Evolutionary conservation across 768 basidiomycete species (phyloP).

Genomic region (Chalciporus pseudorubinellus): DNA sequence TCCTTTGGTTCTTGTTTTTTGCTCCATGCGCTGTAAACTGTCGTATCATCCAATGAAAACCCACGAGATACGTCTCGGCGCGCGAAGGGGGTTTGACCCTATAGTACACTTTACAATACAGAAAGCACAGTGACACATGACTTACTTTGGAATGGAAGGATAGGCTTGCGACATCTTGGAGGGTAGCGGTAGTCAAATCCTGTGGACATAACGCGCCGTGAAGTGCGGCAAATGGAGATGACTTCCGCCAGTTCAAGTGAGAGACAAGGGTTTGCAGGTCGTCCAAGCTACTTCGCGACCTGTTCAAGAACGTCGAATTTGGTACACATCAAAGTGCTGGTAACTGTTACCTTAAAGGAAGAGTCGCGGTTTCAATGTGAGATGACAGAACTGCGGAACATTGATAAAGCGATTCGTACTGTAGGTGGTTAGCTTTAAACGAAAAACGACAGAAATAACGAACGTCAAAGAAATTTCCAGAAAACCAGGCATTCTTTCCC

Average conservation of each 20-base stretch:
- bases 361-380: constrained; percentile 56
- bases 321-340: neutral
- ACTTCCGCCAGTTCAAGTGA: constrained; percentile 52
- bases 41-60: constrained; percentile 39
- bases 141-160: constrained; percentile 34
- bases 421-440: constrained; percentile 7
- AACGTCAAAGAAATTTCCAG: constrained; percentile 17
- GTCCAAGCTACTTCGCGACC: constrained; percentile 34
- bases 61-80: constrained; percentile 61
- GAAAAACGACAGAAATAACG: constrained; percentile 8
- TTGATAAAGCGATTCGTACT: constrained; percentile 43
- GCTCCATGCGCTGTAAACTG: constrained; percentile 41
- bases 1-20: constrained; percentile 28
- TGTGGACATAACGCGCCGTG: constrained; percentile 51
- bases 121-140: neutral
- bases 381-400: constrained; percentile 58
- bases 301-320: constrained; percentile 13
- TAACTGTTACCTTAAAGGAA: constrained; percentile 54
- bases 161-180: constrained; percentile 39
- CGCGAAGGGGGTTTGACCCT: constrained; percentile 34
- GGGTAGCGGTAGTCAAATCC: constrained; percentile 19
- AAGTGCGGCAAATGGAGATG: constrained; percentile 54
- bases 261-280: constrained; percentile 45
- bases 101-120: neutral
- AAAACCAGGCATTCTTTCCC: constrained; percentile 33